These are phyloP conservation scores for Diphasiastrum complanatum DNA, from an alignment of 83 land plant genomes.

Conservation along the genomic window DNA sequence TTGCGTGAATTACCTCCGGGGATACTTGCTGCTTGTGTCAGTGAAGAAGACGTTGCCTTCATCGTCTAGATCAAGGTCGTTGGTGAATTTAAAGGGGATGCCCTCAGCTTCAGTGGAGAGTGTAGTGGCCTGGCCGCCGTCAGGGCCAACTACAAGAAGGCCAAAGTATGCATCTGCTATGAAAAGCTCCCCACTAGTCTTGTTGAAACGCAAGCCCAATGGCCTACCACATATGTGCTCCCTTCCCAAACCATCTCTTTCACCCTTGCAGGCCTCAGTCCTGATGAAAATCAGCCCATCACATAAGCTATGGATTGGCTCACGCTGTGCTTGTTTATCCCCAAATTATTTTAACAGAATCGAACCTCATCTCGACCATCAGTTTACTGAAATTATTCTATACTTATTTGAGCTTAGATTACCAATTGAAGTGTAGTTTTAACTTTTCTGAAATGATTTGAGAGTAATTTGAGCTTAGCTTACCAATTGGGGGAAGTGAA, in stretches of 20 bases:
- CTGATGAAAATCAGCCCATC: too few relatives aligned
- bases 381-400: too few relatives aligned
- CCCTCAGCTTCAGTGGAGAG: conserved; percentile 63
- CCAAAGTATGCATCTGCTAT: conserved; percentile 87
- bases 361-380: too few relatives aligned
- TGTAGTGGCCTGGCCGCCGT: conserved; percentile 59
- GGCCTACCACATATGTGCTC: conserved; percentile 83
- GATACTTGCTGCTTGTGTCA: conserved; percentile 62
- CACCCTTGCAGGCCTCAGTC: too few relatives aligned
- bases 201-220: conserved; percentile 61
- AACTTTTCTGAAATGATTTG: too few relatives aligned
- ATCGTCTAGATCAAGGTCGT: conserved; percentile 72
- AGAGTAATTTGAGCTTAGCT: too few relatives aligned
- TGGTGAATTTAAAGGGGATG: conserved; percentile 57
- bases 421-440: too few relatives aligned
- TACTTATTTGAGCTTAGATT: too few relatives aligned
- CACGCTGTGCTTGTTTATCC: too few relatives aligned
- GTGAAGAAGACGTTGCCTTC: conserved; percentile 78
- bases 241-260: conserved; percentile 40
- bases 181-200: conserved; percentile 61
- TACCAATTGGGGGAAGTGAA: conserved; percentile 10
- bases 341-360: too few relatives aligned
- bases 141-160: conserved; percentile 58
- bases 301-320: too few relatives aligned
- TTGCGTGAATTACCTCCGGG: conserved; percentile 43